These are phyloP conservation scores for Aspergillus ochraceus DNA, from an alignment of 2,329 filamentous ascomycete species.

Conservation along the genomic window DNA sequence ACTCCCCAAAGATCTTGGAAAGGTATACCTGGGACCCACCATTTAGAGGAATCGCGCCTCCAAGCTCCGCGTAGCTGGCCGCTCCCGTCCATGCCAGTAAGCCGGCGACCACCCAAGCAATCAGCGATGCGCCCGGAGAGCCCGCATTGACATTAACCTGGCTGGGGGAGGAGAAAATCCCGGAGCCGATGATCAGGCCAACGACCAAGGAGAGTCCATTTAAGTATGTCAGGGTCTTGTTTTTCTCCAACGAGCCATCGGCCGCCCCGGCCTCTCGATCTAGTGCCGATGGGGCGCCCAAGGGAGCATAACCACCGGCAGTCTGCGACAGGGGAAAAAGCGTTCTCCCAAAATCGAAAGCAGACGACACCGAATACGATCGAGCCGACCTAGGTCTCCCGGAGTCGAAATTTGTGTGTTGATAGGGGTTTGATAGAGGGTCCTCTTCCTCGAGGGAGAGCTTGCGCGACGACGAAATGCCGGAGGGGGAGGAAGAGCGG, in stretches of 20 bases:
- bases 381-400: conserved; percentile 55
- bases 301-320: conserved; percentile 75
- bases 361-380: conserved; percentile 86
- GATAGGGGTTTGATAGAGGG: conserved; percentile 57
- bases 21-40: conserved; percentile 93
- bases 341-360: conserved; percentile 92
- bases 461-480: conserved; percentile 86
- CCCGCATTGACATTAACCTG: conserved; percentile 91
- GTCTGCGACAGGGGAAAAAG: conserved; percentile 90
- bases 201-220: conserved; percentile 91
- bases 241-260: conserved; percentile 85
- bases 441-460: conserved; percentile 87
- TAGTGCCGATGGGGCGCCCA: conserved; percentile 70
- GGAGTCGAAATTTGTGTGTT: conserved; percentile 55
- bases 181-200: conserved; percentile 91
- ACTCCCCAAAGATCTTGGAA: conserved; percentile 92
- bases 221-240: conserved; percentile 92
- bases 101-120: conserved; percentile 93
- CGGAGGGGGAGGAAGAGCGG: conserved; percentile 73
- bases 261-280: conserved; percentile 59
- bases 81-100: conserved; percentile 94
- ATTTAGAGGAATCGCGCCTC: conserved; percentile 92
- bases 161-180: conserved; percentile 92
- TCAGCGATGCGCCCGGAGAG: conserved; percentile 81
- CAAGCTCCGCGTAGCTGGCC: conserved; percentile 91